Conservation (phyloP, 306 rosid genomes). For the Pterocarpus santalinus region DNA sequence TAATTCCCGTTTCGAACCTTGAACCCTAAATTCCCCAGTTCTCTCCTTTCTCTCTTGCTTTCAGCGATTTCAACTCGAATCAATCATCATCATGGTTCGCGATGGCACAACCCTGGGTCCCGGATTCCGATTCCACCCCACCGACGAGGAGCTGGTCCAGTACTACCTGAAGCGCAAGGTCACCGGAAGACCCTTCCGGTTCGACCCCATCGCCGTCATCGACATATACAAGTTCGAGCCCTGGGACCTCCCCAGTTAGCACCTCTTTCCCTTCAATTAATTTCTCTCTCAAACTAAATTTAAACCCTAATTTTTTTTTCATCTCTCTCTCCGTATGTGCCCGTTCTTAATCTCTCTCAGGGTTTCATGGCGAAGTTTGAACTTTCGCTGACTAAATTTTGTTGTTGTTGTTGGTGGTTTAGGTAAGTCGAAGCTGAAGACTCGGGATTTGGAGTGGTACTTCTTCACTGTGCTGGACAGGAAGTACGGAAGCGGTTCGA, state of each 20-base stretch:
- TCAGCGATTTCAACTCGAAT: neutral
- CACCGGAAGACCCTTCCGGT: slow-evolving; percentile 55
- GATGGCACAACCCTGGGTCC: slow-evolving; percentile 64
- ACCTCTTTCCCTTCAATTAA: neutral
- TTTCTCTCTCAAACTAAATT: neutral
- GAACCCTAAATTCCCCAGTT: neutral
- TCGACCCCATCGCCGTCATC: slow-evolving; percentile 70
- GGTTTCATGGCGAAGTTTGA: neutral
- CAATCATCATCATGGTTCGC: slow-evolving; percentile 52
- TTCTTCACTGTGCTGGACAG: slow-evolving; percentile 81
- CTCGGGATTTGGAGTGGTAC: slow-evolving; percentile 91
- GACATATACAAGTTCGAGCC: slow-evolving; percentile 89
- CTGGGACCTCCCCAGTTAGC: slow-evolving; percentile 91
- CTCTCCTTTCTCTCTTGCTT: neutral
- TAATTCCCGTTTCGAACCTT: neutral
- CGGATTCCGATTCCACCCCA: slow-evolving; percentile 96
- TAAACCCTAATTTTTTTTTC: neutral
- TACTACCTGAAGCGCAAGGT: slow-evolving; percentile 81
- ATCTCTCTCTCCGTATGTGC: neutral
- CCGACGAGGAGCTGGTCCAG: slow-evolving; percentile 83
- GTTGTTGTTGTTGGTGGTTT: neutral
- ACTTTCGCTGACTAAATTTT: neutral
- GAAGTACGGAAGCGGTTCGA: slow-evolving; percentile 82
- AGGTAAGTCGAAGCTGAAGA: slow-evolving; percentile 80
- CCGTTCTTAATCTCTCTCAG: neutral